Base-by-base conservation (phyloP, 1,139 yeast genomes). In the Yamadazyma diddensiae region DNA sequence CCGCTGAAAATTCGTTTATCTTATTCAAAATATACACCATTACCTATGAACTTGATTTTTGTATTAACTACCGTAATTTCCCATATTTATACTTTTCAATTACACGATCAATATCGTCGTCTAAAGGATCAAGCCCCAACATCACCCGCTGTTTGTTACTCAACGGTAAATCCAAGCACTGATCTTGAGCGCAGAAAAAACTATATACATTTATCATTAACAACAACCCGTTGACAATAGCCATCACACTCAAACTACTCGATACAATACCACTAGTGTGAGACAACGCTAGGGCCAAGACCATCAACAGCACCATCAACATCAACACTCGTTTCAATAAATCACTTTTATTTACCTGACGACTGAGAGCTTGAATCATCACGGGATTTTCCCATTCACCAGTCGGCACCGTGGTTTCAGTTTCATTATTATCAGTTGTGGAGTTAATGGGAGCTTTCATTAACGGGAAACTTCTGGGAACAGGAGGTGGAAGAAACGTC, bases 381-480 rank as follows among this genome's bases (percentile, higher is more conserved):
- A 63, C 53, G 3, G 73, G 73, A 38, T 57, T 65, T 15, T 50
- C 47, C 73, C 73, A 68, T n/a, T 55, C 59, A 1, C 72, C 73
- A 1, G 62, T 51, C 1, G 70, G 66, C 6, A 15, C 15, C n/a
- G 15, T 15, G 4, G 24, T 18, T 12, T 15, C 9, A 13, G 16
- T 21, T n/a, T 20, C 19, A 10, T 26, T n/a, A 22, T 20, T 8
- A 22, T 13, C 16, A 17, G 26, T 19, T 28, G 31, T 19, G 21
- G n/a, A n/a, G n/a, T n/a, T n/a, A n/a, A n/a, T n/a, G 9, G 11
- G 21, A n/a, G 29, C 14, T 10, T 41, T 26, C 35, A 46, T 38
- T 9, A 51, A 34, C 5, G 58, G 57, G 11, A 50, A 39, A 26
- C 34, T 38, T 19, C 34, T 39, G 6, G 31, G 24, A 13, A 33